phyloP scores from a whole-genome alignment of 208 protist species.

The Lotmaria passim region DNA sequence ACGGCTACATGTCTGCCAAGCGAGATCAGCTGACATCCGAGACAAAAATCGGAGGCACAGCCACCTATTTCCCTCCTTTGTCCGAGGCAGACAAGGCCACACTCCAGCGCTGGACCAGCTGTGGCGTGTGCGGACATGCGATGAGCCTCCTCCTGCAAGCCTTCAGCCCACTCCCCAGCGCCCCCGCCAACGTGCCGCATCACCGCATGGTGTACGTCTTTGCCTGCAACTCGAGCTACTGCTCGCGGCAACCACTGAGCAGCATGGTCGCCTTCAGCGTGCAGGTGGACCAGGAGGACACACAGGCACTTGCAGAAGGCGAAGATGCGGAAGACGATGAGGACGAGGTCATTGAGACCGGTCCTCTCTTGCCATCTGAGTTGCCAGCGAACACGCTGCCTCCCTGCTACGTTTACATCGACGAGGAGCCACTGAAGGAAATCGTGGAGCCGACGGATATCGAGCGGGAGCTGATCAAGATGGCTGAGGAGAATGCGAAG shows the following conservation, averaged over 20 bases:
- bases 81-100: conserved; percentile 34
- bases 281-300: conserved; percentile 76
- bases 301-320: conserved; percentile 43
- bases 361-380: conserved; percentile 39
- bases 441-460: conserved; percentile 62
- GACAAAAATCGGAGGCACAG: conserved; percentile 77
- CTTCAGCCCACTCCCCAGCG: conserved; percentile 69
- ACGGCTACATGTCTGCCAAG: conserved; percentile 71
- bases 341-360: conserved; percentile 51
- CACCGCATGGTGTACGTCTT: conserved; percentile 89
- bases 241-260: conserved; percentile 65
- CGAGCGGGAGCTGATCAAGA: conserved; percentile 66
- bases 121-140: conserved; percentile 61
- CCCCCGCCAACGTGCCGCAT: conserved; percentile 28
- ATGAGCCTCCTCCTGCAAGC: conserved; percentile 84
- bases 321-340: conserved; percentile 40
- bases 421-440: conserved; percentile 63
- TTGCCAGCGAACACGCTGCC: conserved; percentile 62
- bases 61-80: conserved; percentile 61
- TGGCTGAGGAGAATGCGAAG: conserved; percentile 57
- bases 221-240: conserved; percentile 72
- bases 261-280: conserved; percentile 76
- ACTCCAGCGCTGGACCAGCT: conserved; percentile 67
- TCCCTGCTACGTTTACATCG: conserved; percentile 71
- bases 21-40: conserved; percentile 64